Conservation (phyloP, 2,329 filamentous ascomycete species). For the Dothideomycetes sp. region DNA sequence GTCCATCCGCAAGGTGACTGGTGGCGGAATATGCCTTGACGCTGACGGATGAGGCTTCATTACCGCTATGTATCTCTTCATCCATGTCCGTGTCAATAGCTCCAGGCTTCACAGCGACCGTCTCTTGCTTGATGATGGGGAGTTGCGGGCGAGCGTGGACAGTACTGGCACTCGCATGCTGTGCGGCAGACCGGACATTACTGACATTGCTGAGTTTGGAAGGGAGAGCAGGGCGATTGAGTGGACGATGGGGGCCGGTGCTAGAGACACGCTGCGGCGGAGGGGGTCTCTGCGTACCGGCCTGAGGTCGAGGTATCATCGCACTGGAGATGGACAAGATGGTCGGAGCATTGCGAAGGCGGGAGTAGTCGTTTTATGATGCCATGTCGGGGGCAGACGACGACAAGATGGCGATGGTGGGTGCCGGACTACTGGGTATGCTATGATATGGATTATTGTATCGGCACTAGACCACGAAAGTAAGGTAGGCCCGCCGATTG, state of each 20-base stretch:
- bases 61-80: constrained; percentile 2
- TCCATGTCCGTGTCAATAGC: constrained; percentile 13
- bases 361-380: not conserved
- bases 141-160: no score
- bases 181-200: constrained; percentile 20
- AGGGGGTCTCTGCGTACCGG: constrained; percentile 11
- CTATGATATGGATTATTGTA: no score
- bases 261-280: constrained; percentile 8
- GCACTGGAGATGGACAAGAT: not conserved
- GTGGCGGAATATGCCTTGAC: not conserved
- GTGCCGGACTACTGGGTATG: not conserved
- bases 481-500: no score
- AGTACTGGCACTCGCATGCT: constrained; percentile 11
- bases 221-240: constrained; percentile 15
- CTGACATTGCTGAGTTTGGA: constrained; percentile 22
- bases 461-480: no score
- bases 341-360: not conserved
- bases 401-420: not conserved
- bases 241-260: constrained; percentile 5
- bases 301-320: constrained; percentile 11
- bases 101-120: constrained; percentile 8
- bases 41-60: not conserved
- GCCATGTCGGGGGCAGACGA: not conserved
- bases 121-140: constrained; percentile 5
- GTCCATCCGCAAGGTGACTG: not conserved